A percentile compares a stretch with the other conserved stretches of the same genome.
phyloP scores from a whole-genome alignment of 2,329 filamentous ascomycete genomes.

The Diaporthe citrichinensis region DNA sequence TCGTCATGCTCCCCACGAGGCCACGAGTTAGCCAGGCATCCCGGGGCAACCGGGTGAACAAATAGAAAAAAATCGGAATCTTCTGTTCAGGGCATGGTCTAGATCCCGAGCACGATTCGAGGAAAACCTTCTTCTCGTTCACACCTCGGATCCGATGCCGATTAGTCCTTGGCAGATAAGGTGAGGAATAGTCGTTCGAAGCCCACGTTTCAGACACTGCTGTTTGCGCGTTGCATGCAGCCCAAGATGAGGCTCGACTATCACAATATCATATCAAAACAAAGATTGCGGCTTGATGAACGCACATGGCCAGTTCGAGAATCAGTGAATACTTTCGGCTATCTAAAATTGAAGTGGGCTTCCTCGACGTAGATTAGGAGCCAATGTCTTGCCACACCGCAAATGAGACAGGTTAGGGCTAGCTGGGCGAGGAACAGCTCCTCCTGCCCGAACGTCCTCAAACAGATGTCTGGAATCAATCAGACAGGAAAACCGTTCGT shows the following conservation, averaged over 20 bases:
- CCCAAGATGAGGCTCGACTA: neutral
- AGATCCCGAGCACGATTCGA: conserved; percentile 19
- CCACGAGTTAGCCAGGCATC: neutral
- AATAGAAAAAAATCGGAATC: neutral
- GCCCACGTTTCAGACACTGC: conserved; percentile 15
- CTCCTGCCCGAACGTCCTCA: neutral
- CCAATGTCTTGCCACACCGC: neutral
- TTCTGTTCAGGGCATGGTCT: neutral
- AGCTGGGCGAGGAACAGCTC: neutral
- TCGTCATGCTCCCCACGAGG: conserved; percentile 24
- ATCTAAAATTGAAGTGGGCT: neutral
- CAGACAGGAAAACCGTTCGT: neutral
- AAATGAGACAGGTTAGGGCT: neutral
- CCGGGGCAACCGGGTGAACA: neutral
- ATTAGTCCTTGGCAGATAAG: conserved; percentile 9
- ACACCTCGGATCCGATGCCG: conserved; percentile 1
- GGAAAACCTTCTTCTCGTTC: conserved; percentile 5
- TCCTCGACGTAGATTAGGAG: neutral
- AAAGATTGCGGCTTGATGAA: neutral
- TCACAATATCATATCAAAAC: neutral
- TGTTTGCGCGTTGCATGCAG: neutral
- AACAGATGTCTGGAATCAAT: neutral
- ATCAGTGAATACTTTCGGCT: neutral
- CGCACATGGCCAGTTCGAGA: too few species aligned
- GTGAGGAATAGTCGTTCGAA: neutral